Evolutionary conservation across 176 grass and related monocot species (phyloP).

Genomic region (Musa beccarii): DNA sequence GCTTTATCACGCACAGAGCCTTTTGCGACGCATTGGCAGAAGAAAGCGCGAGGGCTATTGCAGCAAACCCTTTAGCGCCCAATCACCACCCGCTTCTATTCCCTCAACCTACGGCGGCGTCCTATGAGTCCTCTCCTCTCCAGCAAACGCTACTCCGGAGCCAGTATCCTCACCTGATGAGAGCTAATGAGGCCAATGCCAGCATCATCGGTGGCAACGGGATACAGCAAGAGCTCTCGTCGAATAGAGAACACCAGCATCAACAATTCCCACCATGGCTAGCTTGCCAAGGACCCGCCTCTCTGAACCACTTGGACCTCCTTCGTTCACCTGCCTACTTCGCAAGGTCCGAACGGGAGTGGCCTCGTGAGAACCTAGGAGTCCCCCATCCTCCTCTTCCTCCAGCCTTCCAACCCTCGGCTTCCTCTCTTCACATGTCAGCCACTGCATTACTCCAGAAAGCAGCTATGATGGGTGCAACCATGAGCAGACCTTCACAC

Average conservation of each 20-base stretch:
- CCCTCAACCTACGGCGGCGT: conserved; percentile 17
- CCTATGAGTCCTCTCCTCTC: conserved; percentile 33
- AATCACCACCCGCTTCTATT: conserved; percentile 29
- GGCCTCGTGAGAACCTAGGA: conserved; percentile 23
- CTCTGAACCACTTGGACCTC: conserved; percentile 7
- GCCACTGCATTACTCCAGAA: conserved; percentile 95
- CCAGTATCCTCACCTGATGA: conserved; percentile 17
- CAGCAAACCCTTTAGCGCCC: conserved; percentile 21
- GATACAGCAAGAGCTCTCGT: conserved; percentile 37
- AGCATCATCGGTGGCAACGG: conserved; percentile 11
- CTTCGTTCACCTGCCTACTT: neutral
- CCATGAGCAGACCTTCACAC: conserved; percentile 51
- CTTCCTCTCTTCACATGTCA: conserved; percentile 70
- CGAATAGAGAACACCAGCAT: conserved; percentile 41
- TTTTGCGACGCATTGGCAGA: conserved; percentile 98
- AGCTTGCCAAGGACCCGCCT: conserved; percentile 19
- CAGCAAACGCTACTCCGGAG: conserved; percentile 47
- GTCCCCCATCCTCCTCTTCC: neutral
- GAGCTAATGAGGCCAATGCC: neutral
- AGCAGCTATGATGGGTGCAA: conserved; percentile 92
- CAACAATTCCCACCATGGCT: conserved; percentile 41
- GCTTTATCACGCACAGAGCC: conserved; percentile 98
- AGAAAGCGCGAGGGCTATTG: conserved; percentile 79
- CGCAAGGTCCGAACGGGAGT: conserved; percentile 33
- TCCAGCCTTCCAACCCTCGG: conserved; percentile 3